Base-by-base conservation (phyloP, 768 basidiomycete genomes). In the Podaxis pistillaris region DNA sequence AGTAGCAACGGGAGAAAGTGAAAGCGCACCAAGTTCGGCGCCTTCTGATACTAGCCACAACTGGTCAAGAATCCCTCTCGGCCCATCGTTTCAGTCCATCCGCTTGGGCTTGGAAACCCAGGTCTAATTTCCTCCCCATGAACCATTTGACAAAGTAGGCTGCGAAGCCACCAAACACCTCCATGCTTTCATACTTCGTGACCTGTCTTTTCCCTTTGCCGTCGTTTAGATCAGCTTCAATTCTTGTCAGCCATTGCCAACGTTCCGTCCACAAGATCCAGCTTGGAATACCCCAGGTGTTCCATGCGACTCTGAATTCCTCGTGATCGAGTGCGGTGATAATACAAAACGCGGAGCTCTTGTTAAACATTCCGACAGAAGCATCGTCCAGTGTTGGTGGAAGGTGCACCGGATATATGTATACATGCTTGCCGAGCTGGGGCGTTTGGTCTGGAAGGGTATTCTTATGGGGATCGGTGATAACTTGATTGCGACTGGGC, bases 151-250 rank as follows among this genome's bases (percentile, higher is more conserved):
- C 72, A 9, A 85, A 1, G 66, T 87, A 85, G 40, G 87, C 87
- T 11, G 83, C 58, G 1, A 81, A 17, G 0, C 88, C 88, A 17
- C 72, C 71, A 56, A 89, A 90, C 30, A 84, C 85, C 68, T 88
- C 87, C 8, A 79, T 72, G 4, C 82, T 84, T 71, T 90, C 87
- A 64, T 91, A 91, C 53, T 78, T 80, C 30, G 87, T 89, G 33
- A 56, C 36, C 30, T 49, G 28, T 56, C 54, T 56, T 66, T 76
- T 75, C 66, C 83, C 81, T 40, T 81, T 84, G 1, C 75, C 78
- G 44, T 78, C 82, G 37, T 72, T 74, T 4, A 62, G 55, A n/a
- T 62, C 61, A 15, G 49, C 46, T n/a, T 62, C 61, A 1, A 53
- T 37, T 50, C 40, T 40, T 8, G 80, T 81, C 57, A 91, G 70